A percentile compares a stretch with the other conserved stretches of the same genome.
Conservation (phyloP, 768 basidiomycete species). For the Butyriboletus loyo region DNA sequence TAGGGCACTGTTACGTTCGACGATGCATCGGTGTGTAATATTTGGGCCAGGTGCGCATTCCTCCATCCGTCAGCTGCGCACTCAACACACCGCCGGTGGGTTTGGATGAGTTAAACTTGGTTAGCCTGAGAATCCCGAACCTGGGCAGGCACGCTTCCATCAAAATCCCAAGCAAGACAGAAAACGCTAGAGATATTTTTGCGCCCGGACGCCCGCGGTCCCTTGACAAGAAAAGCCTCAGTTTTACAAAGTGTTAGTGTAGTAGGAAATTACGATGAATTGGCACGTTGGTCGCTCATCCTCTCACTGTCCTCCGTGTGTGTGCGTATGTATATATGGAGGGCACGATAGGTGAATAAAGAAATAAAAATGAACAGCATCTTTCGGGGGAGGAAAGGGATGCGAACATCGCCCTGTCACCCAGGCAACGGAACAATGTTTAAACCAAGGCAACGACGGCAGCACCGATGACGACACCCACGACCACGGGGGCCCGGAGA, state of each 20-base stretch:
- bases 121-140: no score
- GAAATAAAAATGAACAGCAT: not conserved
- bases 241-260: not conserved
- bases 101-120: no score
- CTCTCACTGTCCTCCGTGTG: not conserved
- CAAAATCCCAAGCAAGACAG: no score
- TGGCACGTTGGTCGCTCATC: not conserved
- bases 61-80: no score
- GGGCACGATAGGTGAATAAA: not conserved
- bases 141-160: no score
- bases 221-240: not conserved
- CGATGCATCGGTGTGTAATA: no score
- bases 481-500: not conserved
- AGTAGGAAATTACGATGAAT: not conserved
- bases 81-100: no score
- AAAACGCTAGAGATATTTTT: not conserved
- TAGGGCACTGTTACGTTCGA: no score
- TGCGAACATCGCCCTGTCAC: not conserved
- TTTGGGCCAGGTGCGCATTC: no score
- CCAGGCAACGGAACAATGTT: not conserved
- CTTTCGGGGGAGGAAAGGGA: not conserved
- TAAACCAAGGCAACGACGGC: constrained; percentile 6
- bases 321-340: not conserved
- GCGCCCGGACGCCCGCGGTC: not conserved
- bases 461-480: constrained; percentile 1